A percentile compares a stretch with the other conserved stretches of the same genome.
These are phyloP conservation scores for Cardiospermum halicacabum DNA, from an alignment of 345 rosid species.

Conservation along the genomic window DNA sequence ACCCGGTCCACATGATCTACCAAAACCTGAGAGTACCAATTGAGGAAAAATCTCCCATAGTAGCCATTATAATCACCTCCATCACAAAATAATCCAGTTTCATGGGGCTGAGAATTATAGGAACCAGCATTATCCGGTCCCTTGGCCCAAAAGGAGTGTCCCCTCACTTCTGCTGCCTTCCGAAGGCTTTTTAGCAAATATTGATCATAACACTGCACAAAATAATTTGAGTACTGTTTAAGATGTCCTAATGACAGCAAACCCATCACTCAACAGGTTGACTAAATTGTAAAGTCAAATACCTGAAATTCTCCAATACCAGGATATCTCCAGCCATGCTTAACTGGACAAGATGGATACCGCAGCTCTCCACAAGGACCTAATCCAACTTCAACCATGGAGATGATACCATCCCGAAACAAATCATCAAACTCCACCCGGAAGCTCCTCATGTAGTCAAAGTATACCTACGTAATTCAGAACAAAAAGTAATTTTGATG, in stretches of 20 bases:
- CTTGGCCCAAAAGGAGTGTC: constrained; percentile 75
- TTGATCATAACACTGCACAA: constrained; percentile 79
- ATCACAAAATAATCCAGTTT: constrained; percentile 91
- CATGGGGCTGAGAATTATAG: constrained; percentile 81
- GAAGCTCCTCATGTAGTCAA: constrained; percentile 96
- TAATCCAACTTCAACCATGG: constrained; percentile 85
- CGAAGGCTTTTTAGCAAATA: constrained; percentile 69
- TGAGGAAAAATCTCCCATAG: constrained; percentile 93
- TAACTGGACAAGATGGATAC: constrained; percentile 90
- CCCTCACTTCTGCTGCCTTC: constrained; percentile 82
- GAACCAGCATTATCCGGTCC: constrained; percentile 91
- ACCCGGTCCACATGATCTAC: constrained; percentile 74
- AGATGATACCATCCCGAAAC: constrained; percentile 60
- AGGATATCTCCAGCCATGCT: constrained; percentile 99
- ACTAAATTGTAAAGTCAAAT: constrained; percentile 14
- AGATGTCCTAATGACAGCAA: constrained; percentile 2
- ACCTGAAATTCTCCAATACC: constrained; percentile 99
- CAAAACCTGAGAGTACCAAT: constrained; percentile 82
- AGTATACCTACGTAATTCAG: constrained; percentile 69
- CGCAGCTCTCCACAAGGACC: constrained; percentile 97
- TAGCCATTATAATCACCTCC: constrained; percentile 92
- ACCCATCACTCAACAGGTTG: constrained; percentile 8
- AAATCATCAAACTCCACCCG: constrained; percentile 79
- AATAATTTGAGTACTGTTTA: background rate
- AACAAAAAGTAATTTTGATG: background rate